Evolutionary conservation across 2,329 filamentous ascomycete genomes (phyloP), one percentile per base, ranked within the genome.

Genomic region (Colletotrichum limetticola): DNA sequence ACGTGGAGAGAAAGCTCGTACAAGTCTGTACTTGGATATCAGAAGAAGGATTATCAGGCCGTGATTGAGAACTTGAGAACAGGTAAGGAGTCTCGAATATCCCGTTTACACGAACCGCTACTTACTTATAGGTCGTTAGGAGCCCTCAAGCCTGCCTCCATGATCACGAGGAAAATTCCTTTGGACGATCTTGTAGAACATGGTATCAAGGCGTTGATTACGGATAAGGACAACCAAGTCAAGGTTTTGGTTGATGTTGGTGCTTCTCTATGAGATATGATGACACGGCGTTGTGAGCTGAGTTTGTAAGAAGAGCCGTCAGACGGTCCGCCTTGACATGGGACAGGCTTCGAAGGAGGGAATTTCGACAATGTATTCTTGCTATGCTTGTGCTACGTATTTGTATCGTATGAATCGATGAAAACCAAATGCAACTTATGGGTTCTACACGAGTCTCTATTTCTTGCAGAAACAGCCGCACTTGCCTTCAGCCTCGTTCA

Each of bases 201-300:
- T 53, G 88, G 88, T 0, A 87, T 89, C 76, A 82, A 85, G 74
- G 83, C 86, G 1, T 79, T 90, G 63, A 85, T 89, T 37, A 79
- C 86, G 7, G 85, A 89, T 74, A 89, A 87, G 76, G 87, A 89
- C 70, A 86, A 83, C 56, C 87, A 90, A 75, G 88, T 89, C 42
- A 90, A 90, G 79, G 88, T 90, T 37, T 74, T 90, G 72, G 86
- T 90, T n/a, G 75, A 78, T 66, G 30, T 72, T 5, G 69, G 64
- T 72, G 74, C 61, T 2, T 24, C 65, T 8, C 4, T 35, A 6
- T 35, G n/a, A 14, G 49, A 9, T 19, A 19, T 22, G 30, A 22
- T 28, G 8, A 19, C 37, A 22, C 37, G 4, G 26, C 37, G 11
- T 26, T 32, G 1, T 52, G 24, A 7, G 6, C 16, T 46, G 37